Conservation (phyloP, 352 stramenopile species). For the Phytophthora cactorum region DNA sequence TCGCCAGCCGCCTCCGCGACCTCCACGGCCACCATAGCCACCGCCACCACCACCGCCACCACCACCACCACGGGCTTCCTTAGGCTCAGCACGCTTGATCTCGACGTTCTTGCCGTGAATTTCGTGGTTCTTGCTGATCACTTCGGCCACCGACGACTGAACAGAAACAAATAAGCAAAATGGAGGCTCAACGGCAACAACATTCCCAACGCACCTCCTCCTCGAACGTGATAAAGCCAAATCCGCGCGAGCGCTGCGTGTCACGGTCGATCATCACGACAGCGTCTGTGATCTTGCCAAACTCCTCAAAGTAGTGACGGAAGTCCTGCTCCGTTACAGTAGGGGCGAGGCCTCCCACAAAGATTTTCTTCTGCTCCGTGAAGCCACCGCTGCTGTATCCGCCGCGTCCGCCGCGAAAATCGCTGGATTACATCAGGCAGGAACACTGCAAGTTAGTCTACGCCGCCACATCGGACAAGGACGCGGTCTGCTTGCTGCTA, state of each 20-base stretch:
- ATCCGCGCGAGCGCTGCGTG: slow-evolving; percentile 90
- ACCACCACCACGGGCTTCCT: slow-evolving; percentile 59
- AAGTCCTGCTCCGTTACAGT: slow-evolving; percentile 92
- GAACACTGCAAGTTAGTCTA: slow-evolving; percentile 34
- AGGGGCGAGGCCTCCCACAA: slow-evolving; percentile 89
- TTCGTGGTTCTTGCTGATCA: slow-evolving; percentile 90
- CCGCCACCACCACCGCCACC: slow-evolving; percentile 37
- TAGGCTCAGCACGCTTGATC: slow-evolving; percentile 89
- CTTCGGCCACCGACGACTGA: slow-evolving; percentile 83
- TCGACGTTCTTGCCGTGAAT: slow-evolving; percentile 92
- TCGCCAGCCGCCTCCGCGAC: slow-evolving; percentile 34
- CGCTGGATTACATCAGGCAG: slow-evolving; percentile 44
- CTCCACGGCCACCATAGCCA: slow-evolving; percentile 36
- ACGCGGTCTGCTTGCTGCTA: slow-evolving; percentile 17
- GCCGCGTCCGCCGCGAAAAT: slow-evolving; percentile 42
- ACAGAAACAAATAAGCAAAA: slow-evolving; percentile 9
- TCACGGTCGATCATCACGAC: slow-evolving; percentile 95
- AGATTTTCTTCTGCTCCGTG: slow-evolving; percentile 92
- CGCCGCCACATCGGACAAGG: neutral
- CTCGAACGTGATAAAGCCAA: slow-evolving; percentile 94
- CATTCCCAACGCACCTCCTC: slow-evolving; percentile 60
- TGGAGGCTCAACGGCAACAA: neutral
- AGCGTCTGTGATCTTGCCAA: slow-evolving; percentile 89
- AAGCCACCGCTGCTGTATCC: slow-evolving; percentile 41
- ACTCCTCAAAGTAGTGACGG: slow-evolving; percentile 92